phyloP scores from a whole-genome alignment of 2,329 filamentous ascomycete genomes.

The Rugonectria rugulosa region DNA sequence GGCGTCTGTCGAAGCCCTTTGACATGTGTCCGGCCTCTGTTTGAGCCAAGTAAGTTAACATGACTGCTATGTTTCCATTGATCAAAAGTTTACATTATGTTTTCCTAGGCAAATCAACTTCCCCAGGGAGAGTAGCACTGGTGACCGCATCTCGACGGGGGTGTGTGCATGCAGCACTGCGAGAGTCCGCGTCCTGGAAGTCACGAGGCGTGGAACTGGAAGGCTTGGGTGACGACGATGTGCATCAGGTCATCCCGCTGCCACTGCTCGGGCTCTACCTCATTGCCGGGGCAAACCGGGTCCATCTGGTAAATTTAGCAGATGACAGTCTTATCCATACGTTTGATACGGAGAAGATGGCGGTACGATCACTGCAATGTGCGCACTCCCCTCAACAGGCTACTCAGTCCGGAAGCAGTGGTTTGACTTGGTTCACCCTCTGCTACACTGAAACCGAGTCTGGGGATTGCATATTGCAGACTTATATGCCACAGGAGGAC shows the following conservation, averaged over 20 bases:
- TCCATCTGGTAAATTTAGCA: slow-evolving; percentile 64
- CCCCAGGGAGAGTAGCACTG: slow-evolving; percentile 30
- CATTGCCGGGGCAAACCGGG: slow-evolving; percentile 62
- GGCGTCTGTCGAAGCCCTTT: slow-evolving; percentile 61
- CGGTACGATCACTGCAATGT: slow-evolving; percentile 65
- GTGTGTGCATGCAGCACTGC: slow-evolving; percentile 57
- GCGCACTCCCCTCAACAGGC: slow-evolving; percentile 56
- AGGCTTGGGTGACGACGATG: slow-evolving; percentile 55
- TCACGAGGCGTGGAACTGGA: slow-evolving; percentile 53
- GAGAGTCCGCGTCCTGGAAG: slow-evolving; percentile 55
- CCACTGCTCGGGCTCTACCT: slow-evolving; percentile 67
- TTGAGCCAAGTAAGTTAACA: slow-evolving; percentile 52
- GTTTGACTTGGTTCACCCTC: slow-evolving; percentile 69
- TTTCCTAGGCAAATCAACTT: slow-evolving; percentile 20
- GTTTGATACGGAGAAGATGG: slow-evolving; percentile 66
- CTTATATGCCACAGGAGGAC: slow-evolving; percentile 63
- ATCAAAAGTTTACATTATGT: background rate
- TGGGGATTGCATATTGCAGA: slow-evolving; percentile 70
- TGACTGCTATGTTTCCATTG: background rate
- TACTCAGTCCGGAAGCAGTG: slow-evolving; percentile 60
- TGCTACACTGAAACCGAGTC: slow-evolving; percentile 68
- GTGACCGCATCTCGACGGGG: slow-evolving; percentile 59
- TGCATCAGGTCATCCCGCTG: slow-evolving; percentile 64
- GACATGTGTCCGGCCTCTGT: slow-evolving; percentile 56
- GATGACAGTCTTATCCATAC: slow-evolving; percentile 62